These are phyloP conservation scores for Cyberlindnera bimundalis DNA, from an alignment of 805 yeast species.

Conservation along the genomic window DNA sequence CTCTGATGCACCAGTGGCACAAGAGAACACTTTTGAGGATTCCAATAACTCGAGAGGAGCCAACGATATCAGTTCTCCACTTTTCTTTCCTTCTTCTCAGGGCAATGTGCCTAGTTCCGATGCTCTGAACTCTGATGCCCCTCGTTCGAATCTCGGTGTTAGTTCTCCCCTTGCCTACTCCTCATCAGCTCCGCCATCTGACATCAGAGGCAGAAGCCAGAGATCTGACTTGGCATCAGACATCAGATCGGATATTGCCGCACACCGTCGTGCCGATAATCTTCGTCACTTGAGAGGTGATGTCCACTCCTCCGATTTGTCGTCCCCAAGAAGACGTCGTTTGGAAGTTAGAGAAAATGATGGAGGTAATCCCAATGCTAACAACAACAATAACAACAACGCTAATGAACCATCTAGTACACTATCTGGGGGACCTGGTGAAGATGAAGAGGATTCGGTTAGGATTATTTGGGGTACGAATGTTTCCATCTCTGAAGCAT, in stretches of 20 bases:
- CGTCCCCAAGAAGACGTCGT: conserved; percentile 67
- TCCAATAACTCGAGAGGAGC: conserved; percentile 9
- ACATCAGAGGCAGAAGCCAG: conserved; percentile 20
- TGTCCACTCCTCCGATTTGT: conserved; percentile 65
- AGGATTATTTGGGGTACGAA: conserved; percentile 99
- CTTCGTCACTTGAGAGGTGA: conserved; percentile 69
- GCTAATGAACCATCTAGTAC: conserved; percentile 28
- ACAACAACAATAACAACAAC: conserved; percentile 22
- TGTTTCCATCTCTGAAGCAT: conserved; percentile 86
- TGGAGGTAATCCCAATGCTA: background rate
- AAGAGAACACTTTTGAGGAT: conserved; percentile 11
- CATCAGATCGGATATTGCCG: conserved; percentile 42
- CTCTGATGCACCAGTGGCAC: conserved; percentile 26
- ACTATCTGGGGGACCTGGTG: conserved; percentile 20
- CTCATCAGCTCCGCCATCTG: conserved; percentile 34
- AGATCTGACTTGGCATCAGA: conserved; percentile 36
- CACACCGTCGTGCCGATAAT: conserved; percentile 41
- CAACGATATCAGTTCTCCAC: conserved; percentile 29
- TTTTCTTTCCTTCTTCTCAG: conserved; percentile 33
- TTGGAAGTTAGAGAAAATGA: conserved; percentile 41
- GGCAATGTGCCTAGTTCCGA: conserved; percentile 13
- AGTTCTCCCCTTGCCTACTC: conserved; percentile 47
- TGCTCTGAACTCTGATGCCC: conserved; percentile 16
- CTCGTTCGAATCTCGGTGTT: conserved; percentile 23
- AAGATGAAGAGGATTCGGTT: conserved; percentile 64